Evolutionary conservation across 2,329 filamentous ascomycete species (phyloP).

Genomic region (Exserohilum turcica): DNA sequence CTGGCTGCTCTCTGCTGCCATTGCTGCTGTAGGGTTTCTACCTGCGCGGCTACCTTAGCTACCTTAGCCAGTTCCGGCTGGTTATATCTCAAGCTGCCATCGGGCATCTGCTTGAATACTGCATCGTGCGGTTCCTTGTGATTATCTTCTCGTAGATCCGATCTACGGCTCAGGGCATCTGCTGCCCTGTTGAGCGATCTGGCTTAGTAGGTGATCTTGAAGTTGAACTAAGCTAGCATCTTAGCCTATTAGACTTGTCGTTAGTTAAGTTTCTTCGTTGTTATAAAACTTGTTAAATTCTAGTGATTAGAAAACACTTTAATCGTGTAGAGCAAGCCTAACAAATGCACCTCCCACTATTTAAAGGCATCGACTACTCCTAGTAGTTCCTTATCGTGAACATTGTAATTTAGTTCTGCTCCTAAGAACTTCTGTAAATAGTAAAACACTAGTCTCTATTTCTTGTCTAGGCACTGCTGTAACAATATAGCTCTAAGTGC

Average conservation of each 20-base stretch:
- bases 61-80: not conserved
- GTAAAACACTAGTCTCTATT: constrained; percentile 24
- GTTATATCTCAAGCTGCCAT: not conserved
- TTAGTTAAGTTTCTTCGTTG: constrained; percentile 3
- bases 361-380: not conserved
- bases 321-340: too few relatives aligned
- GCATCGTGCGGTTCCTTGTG: not conserved
- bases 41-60: not conserved
- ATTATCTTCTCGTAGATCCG: not conserved
- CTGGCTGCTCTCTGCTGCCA: not conserved
- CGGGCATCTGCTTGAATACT: not conserved
- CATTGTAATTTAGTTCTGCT: constrained; percentile 18
- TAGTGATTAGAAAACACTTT: constrained; percentile 20
- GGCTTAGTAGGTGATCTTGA: constrained; percentile 2
- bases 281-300: constrained; percentile 9
- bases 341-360: too few relatives aligned
- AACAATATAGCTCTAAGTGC: not conserved
- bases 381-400: constrained; percentile 17
- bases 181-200: not conserved
- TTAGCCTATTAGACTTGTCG: constrained; percentile 1
- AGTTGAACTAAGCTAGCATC: constrained; percentile 5
- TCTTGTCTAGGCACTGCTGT: constrained; percentile 14
- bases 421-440: constrained; percentile 23
- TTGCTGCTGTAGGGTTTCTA: not conserved
- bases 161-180: not conserved